phyloP scores from a whole-genome alignment of 352 stramenopile genomes.

The Elongisporangium prolatum region DNA sequence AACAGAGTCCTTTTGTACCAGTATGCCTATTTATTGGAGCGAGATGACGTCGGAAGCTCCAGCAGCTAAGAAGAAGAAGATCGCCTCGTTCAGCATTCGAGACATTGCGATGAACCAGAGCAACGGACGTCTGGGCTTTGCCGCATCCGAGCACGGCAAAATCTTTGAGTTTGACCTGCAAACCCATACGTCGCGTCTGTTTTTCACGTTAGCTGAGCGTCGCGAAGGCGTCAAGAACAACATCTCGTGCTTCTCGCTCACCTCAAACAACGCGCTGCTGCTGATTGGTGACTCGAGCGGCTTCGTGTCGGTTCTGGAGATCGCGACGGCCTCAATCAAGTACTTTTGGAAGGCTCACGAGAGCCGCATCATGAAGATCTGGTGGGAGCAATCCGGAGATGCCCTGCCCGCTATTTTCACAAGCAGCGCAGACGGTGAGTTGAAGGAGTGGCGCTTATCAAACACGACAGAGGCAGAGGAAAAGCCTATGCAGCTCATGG shows the following conservation, averaged over 20 bases:
- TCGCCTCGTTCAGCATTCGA: constrained; percentile 28
- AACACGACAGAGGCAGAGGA: constrained; percentile 7
- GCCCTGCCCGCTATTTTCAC: constrained; percentile 51
- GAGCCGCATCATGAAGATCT: constrained; percentile 69
- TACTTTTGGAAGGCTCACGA: constrained; percentile 45
- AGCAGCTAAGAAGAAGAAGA: constrained; percentile 16
- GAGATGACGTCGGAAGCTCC: constrained; percentile 5
- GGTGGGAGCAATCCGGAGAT: constrained; percentile 33
- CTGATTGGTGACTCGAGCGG: constrained; percentile 54
- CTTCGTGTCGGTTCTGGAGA: constrained; percentile 43
- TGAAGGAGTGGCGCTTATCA: constrained; percentile 48
- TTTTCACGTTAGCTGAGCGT: constrained; percentile 17
- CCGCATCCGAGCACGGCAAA: constrained; percentile 58
- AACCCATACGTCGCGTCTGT: constrained; percentile 22
- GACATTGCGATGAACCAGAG: constrained; percentile 38
- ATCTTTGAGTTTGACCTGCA: constrained; percentile 43
- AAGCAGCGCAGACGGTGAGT: constrained; percentile 46
- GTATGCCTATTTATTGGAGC: constrained; percentile 10
- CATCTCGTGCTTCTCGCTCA: constrained; percentile 39
- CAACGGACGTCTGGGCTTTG: constrained; percentile 32
- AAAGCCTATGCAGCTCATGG: constrained; percentile 26
- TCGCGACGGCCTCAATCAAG: constrained; percentile 20
- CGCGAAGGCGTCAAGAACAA: constrained; percentile 11
- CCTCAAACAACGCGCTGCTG: constrained; percentile 27
- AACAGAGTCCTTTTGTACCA: constrained; percentile 7